phyloP scores from a whole-genome alignment of 2,329 filamentous ascomycete genomes.

The Colletotrichum liriopes region DNA sequence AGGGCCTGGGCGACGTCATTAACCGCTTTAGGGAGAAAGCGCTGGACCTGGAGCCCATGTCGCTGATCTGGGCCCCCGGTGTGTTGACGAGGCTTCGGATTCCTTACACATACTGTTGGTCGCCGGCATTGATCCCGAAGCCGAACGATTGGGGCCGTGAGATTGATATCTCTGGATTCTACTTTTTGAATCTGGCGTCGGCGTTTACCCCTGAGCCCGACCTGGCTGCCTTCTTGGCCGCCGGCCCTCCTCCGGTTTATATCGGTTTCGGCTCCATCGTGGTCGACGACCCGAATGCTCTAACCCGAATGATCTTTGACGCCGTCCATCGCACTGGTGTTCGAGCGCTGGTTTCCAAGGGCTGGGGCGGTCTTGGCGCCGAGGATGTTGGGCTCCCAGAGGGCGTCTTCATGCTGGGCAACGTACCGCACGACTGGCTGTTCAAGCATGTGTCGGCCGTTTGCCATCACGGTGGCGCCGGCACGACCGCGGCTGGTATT shows the following conservation, averaged over 20 bases:
- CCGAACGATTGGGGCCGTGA: conserved; percentile 82
- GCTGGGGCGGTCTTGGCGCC: conserved; percentile 88
- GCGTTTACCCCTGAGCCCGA: conserved; percentile 77
- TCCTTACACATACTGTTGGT: conserved; percentile 95
- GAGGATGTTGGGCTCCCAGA: conserved; percentile 80
- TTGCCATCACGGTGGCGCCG: conserved; percentile 90
- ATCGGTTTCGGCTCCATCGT: conserved; percentile 90
- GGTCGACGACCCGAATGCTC: conserved; percentile 79
- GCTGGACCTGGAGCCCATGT: conserved; percentile 83
- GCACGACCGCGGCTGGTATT: conserved; percentile 91
- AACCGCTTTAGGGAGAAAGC: conserved; percentile 86
- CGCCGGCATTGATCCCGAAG: conserved; percentile 83
- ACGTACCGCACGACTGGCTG: conserved; percentile 90
- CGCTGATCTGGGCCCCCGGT: conserved; percentile 86
- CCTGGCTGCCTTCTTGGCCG: conserved; percentile 76
- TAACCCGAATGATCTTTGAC: conserved; percentile 81
- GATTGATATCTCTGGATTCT: conserved; percentile 84
- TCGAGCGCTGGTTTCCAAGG: conserved; percentile 87
- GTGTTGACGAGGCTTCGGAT: conserved; percentile 82
- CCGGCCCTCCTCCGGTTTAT: conserved; percentile 82
- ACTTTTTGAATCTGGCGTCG: conserved; percentile 78
- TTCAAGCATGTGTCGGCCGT: conserved; percentile 87
- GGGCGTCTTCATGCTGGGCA: conserved; percentile 86
- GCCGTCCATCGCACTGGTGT: conserved; percentile 77
- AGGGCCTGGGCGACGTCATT: conserved; percentile 91